Conservation (phyloP, 495 filamentous ascomycete genomes). For the Apodospora peruviana region DNA sequence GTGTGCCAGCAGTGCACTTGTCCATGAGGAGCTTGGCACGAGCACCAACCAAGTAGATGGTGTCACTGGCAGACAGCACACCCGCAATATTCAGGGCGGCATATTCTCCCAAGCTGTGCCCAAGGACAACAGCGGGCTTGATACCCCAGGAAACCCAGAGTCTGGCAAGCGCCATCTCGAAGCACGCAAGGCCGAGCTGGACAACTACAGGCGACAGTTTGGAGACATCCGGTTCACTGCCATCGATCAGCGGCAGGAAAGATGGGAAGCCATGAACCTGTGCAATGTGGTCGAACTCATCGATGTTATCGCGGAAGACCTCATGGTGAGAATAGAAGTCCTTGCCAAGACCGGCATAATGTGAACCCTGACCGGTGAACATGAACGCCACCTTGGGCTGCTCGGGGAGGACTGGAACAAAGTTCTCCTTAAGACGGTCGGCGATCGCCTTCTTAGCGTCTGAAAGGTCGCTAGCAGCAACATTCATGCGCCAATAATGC, state of each 20-base stretch:
- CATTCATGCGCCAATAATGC: constrained; percentile 64
- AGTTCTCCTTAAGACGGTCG: constrained; percentile 39
- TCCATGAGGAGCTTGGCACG: constrained; percentile 71
- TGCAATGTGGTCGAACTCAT: constrained; percentile 64
- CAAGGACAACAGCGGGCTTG: constrained; percentile 68
- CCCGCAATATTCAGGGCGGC: constrained; percentile 78
- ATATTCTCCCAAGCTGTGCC: constrained; percentile 86
- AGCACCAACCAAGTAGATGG: constrained; percentile 73
- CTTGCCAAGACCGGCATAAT: constrained; percentile 63
- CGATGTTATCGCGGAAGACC: constrained; percentile 64
- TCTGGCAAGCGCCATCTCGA: constrained; percentile 80
- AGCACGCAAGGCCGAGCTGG: constrained; percentile 70
- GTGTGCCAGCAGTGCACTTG: constrained; percentile 65
- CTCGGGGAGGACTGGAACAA: constrained; percentile 39
- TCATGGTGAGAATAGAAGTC: constrained; percentile 60
- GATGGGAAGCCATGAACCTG: constrained; percentile 65
- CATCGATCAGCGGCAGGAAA: constrained; percentile 62
- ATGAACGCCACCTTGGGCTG: constrained; percentile 57
- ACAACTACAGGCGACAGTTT: constrained; percentile 67
- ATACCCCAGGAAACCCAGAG: constrained; percentile 79
- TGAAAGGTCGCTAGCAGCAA: constrained; percentile 47
- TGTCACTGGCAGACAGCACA: constrained; percentile 71
- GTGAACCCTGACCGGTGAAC: constrained; percentile 68
- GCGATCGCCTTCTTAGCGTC: constrained; percentile 37
- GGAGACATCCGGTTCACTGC: constrained; percentile 49